Conservation (phyloP, 2,329 filamentous ascomycete species). For the Cercospora sojina region DNA sequence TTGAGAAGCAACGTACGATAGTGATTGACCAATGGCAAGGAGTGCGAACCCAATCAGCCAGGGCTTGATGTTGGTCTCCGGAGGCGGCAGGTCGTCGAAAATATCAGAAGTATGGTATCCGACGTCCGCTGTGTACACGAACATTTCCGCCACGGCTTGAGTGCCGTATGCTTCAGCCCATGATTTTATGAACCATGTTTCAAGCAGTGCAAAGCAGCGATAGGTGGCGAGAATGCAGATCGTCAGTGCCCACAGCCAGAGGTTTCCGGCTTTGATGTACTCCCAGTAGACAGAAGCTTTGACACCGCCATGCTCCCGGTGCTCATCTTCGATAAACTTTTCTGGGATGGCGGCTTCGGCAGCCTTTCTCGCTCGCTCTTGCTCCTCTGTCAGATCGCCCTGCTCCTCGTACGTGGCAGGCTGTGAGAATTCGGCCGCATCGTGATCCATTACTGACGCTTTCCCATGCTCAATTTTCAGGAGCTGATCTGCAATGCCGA, state of each 20-base stretch:
- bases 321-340: conserved; percentile 78
- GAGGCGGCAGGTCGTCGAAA: conserved; percentile 62
- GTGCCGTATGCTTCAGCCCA: conserved; percentile 76
- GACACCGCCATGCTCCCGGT: conserved; percentile 71
- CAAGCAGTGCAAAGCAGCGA: conserved; percentile 62
- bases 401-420: conserved; percentile 2
- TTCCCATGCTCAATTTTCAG: conserved; percentile 66
- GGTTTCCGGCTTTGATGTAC: conserved; percentile 77
- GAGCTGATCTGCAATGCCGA: conserved; percentile 69
- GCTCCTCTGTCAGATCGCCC: conserved; percentile 27
- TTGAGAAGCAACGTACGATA: conserved; percentile 62
- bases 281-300: conserved; percentile 75
- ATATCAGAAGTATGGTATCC: conserved; percentile 30
- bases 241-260: conserved; percentile 69
- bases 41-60: conserved; percentile 73
- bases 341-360: conserved; percentile 58
- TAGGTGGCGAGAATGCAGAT: conserved; percentile 63
- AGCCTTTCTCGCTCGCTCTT: conserved; percentile 41
- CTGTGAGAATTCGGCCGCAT: conserved; percentile 20
- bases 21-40: conserved; percentile 61
- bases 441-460: conserved; percentile 41
- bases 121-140: conserved; percentile 18
- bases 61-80: conserved; percentile 64
- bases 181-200: conserved; percentile 79
- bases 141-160: conserved; percentile 20